These are phyloP conservation scores for Rhodotorula sp. DNA, from an alignment of 1,284 basidiomycete species.

Conservation along the genomic window DNA sequence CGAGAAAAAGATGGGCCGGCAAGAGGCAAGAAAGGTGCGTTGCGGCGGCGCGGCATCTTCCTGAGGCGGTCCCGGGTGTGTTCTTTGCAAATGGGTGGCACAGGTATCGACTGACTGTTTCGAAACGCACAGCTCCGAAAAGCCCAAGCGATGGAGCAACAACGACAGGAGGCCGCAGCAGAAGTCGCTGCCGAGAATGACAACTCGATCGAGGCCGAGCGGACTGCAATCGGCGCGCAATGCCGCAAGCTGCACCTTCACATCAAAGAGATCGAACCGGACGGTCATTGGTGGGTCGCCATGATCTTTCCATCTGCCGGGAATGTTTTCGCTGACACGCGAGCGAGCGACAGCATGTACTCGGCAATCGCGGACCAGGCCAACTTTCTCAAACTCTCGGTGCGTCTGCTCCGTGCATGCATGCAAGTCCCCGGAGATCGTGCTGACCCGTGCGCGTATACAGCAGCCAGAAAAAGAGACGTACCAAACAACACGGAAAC, in stretches of 20 bases:
- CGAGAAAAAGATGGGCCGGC: slow-evolving; percentile 27
- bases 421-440: neutral
- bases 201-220: slow-evolving; percentile 38
- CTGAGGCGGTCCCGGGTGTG: too few relatives aligned
- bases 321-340: neutral
- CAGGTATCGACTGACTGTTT: accelerated
- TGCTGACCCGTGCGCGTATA: neutral
- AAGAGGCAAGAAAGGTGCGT: slow-evolving; percentile 35
- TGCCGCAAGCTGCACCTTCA: slow-evolving; percentile 33
- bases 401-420: slow-evolving; percentile 1
- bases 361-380: slow-evolving; percentile 44
- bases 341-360: slow-evolving; percentile 35
- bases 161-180: slow-evolving; percentile 33
- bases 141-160: slow-evolving; percentile 29
- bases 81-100: neutral
- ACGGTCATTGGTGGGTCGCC: slow-evolving; percentile 41
- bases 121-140: slow-evolving; percentile 26
- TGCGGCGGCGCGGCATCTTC: too few relatives aligned
- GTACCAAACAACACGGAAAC: slow-evolving; percentile 56
- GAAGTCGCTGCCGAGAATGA: slow-evolving; percentile 37
- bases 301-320: neutral
- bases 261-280: slow-evolving; percentile 42
- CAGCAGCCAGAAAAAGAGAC: slow-evolving; percentile 47
- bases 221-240: slow-evolving; percentile 31
- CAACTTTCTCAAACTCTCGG: slow-evolving; percentile 30